Percentiles rank a stretch among this genome's conserved stretches.
phyloP scores from a whole-genome alignment of 768 basidiomycete species.

The Boletales sp. region DNA sequence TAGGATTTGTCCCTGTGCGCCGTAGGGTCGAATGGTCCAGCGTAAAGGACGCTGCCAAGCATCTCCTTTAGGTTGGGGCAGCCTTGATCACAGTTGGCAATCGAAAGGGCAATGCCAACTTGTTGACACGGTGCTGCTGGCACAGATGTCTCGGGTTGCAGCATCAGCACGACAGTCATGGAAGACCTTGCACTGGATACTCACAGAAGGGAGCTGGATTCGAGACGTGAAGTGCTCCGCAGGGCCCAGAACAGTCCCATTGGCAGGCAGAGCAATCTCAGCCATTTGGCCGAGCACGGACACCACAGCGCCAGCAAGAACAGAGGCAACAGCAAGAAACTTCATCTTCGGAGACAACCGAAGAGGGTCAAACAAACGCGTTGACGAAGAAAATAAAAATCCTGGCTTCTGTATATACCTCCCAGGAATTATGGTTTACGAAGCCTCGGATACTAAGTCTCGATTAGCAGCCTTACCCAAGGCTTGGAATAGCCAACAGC shows the following conservation, averaged over 20 bases:
- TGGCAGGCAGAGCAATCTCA: conserved; percentile 18
- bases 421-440: no score
- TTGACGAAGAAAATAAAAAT: no score
- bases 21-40: conserved; percentile 27
- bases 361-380: no score
- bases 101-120: conserved; percentile 30
- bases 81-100: conserved; percentile 17
- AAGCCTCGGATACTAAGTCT: no score
- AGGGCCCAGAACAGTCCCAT: conserved; percentile 12
- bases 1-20: conserved; percentile 18
- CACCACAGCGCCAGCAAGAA: conserved; percentile 4
- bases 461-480: no score
- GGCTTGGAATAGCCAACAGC: no score
- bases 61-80: conserved; percentile 20
- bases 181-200: background rate
- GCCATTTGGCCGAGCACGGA: conserved; percentile 28
- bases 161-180: background rate
- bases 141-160: conserved; percentile 14
- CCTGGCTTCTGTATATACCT: no score
- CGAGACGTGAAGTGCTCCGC: conserved; percentile 20
- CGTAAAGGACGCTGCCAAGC: conserved; percentile 27
- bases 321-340: conserved; percentile 1
- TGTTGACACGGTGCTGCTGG: conserved; percentile 12
- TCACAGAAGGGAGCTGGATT: conserved; percentile 20
- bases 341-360: conserved; percentile 11